Conservation (phyloP, 192 early-diverging fungal genomes). For the Lobosporangium transversale region DNA sequence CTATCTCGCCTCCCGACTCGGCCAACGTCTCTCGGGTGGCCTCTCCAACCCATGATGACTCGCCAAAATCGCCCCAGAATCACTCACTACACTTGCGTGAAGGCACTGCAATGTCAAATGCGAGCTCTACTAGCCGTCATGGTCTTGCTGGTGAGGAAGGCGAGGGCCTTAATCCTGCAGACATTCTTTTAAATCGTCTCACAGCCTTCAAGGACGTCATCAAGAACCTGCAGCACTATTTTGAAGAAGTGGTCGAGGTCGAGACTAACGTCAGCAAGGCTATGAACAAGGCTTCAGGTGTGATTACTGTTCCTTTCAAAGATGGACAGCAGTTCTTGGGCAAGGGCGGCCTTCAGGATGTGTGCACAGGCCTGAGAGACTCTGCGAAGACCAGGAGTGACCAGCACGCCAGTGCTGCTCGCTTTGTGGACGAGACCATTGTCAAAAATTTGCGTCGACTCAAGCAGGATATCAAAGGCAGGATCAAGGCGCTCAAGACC, state of each 20-base stretch:
- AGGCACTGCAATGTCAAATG: conserved; percentile 35
- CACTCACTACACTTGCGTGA: conserved; percentile 34
- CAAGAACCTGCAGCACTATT: conserved; percentile 52
- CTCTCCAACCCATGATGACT: conserved; percentile 15
- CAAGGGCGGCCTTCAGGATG: conserved; percentile 49
- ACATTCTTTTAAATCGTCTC: conserved; percentile 53
- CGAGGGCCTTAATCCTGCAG: conserved; percentile 50
- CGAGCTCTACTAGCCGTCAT: conserved; percentile 26
- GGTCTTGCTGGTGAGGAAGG: conserved; percentile 38
- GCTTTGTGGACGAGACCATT: conserved; percentile 46
- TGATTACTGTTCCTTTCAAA: conserved; percentile 48
- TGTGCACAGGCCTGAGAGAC: conserved; percentile 46
- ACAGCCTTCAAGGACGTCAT: conserved; percentile 49
- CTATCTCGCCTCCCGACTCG: conserved; percentile 30
- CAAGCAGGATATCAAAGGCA: conserved; percentile 57
- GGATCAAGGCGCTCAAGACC: conserved; percentile 47
- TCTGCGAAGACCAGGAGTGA: conserved; percentile 48
- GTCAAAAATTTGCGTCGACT: conserved; percentile 47
- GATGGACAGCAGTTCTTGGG: conserved; percentile 49
- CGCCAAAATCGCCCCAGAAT: conserved; percentile 30
- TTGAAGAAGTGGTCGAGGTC: conserved; percentile 48
- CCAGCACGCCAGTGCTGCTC: conserved; percentile 47
- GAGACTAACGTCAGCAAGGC: conserved; percentile 38
- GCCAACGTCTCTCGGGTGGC: conserved; percentile 13
- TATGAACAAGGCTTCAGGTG: conserved; percentile 34